Evolutionary conservation across 495 filamentous ascomycete species (phyloP).

Genomic region (Xylaria scruposa): DNA sequence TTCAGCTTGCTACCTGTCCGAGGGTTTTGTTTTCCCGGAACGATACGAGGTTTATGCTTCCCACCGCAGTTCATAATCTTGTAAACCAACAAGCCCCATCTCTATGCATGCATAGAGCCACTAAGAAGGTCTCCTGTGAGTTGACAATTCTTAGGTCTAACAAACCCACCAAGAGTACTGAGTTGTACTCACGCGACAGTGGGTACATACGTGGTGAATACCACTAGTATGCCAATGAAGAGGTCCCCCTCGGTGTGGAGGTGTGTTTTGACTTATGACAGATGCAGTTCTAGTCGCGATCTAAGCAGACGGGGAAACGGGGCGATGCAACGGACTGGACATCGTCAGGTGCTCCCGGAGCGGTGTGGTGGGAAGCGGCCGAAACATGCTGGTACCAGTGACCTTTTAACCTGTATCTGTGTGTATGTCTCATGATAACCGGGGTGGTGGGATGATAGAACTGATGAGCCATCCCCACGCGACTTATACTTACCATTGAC

Average conservation of each 20-base stretch:
- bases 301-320: background rate
- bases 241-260: background rate
- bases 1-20: background rate
- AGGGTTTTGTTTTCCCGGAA: background rate
- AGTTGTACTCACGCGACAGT: conserved; percentile 17
- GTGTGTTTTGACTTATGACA: conserved; percentile 2
- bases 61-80: too few species aligned
- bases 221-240: background rate
- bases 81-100: conserved; percentile 6
- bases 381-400: background rate
- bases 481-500: background rate
- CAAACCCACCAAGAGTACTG: background rate
- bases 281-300: conserved; percentile 1
- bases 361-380: conserved; percentile 1
- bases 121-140: background rate
- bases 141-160: background rate
- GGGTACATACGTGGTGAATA: background rate
- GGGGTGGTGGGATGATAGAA: conserved; percentile 4
- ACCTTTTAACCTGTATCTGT: too few species aligned
- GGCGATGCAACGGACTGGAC: background rate
- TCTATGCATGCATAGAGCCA: background rate
- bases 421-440: conserved; percentile 15
- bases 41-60: background rate
- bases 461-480: background rate
- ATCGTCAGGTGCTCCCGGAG: conserved; percentile 9